Percentiles rank a stretch among this genome's conserved stretches.
phyloP scores from a whole-genome alignment of 345 rosid genomes.

The Limnanthes douglasii region DNA sequence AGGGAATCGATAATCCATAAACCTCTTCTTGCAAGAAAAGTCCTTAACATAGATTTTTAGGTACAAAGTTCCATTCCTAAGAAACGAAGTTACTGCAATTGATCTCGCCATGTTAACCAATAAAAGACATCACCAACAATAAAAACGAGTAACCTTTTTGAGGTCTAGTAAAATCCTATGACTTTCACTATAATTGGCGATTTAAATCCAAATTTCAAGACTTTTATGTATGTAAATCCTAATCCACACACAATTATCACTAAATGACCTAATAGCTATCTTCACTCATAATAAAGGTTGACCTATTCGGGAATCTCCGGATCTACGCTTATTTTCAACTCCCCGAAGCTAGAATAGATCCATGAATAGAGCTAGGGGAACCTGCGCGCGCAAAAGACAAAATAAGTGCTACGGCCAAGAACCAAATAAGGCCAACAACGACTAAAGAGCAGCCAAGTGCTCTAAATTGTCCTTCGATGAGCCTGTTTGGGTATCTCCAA shows the following conservation, averaged over 20 bases:
- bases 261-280: not conserved
- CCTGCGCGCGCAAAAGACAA: too few species aligned
- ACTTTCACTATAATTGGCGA: too few species aligned
- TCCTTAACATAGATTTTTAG: constrained; percentile 17
- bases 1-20: constrained; percentile 11
- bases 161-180: too few species aligned
- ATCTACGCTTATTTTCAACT: too few species aligned
- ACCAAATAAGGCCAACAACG: too few species aligned
- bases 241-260: constrained; percentile 4
- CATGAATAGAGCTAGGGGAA: too few species aligned
- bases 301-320: too few species aligned
- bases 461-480: too few species aligned
- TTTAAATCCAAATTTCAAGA: not conserved
- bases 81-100: constrained; percentile 31
- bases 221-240: not conserved
- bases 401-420: too few species aligned
- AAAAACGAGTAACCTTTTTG: constrained; percentile 4
- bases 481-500: too few species aligned
- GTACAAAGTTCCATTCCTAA: constrained; percentile 24
- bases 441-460: too few species aligned
- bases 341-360: too few species aligned
- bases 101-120: constrained; percentile 35
- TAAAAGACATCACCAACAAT: constrained; percentile 1
- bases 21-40: constrained; percentile 13
- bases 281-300: constrained; percentile 1